Evolutionary conservation across 305 asterid genomes (phyloP).

Genomic region (Fraxinus sp.): DNA sequence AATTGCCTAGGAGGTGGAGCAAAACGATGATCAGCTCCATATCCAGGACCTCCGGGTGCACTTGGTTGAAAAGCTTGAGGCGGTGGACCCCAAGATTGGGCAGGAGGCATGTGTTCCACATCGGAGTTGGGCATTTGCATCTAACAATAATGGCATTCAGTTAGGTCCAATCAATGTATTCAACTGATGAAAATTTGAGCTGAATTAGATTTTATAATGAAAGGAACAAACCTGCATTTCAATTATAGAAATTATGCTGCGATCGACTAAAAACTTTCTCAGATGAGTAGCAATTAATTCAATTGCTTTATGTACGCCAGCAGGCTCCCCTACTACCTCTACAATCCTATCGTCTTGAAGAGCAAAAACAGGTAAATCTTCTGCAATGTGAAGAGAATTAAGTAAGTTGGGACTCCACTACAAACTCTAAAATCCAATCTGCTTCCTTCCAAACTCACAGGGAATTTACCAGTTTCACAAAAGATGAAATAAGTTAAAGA

Average conservation of each 20-base stretch:
- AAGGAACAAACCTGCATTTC: slow-evolving; percentile 68
- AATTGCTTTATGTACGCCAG: slow-evolving; percentile 73
- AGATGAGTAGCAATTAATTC: slow-evolving; percentile 79
- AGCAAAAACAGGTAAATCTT: slow-evolving; percentile 82
- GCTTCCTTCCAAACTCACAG: slow-evolving; percentile 5
- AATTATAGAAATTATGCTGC: slow-evolving; percentile 73
- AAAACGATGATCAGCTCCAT: slow-evolving; percentile 67
- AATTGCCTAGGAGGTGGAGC: slow-evolving; percentile 80
- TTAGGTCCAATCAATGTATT: slow-evolving; percentile 18
- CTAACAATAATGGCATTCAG: slow-evolving; percentile 38
- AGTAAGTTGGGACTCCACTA: background rate
- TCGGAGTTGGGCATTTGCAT: slow-evolving; percentile 73
- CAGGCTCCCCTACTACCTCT: slow-evolving; percentile 89
- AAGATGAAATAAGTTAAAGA: background rate
- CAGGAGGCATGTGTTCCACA: slow-evolving; percentile 72
- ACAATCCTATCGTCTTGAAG: slow-evolving; percentile 92
- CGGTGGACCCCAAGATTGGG: slow-evolving; percentile 85
- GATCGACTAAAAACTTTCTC: slow-evolving; percentile 93
- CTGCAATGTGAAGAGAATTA: slow-evolving; percentile 47
- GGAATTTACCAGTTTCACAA: slow-evolving; percentile 8
- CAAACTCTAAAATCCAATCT: background rate
- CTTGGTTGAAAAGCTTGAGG: slow-evolving; percentile 71
- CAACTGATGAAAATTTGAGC: background rate
- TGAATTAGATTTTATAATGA: slow-evolving; percentile 12
- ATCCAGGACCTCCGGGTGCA: slow-evolving; percentile 60